Percentiles rank a stretch among this genome's conserved stretches.
phyloP scores from a whole-genome alignment of 1,284 basidiomycete species.

The Kalmanozyma brasiliensis region DNA sequence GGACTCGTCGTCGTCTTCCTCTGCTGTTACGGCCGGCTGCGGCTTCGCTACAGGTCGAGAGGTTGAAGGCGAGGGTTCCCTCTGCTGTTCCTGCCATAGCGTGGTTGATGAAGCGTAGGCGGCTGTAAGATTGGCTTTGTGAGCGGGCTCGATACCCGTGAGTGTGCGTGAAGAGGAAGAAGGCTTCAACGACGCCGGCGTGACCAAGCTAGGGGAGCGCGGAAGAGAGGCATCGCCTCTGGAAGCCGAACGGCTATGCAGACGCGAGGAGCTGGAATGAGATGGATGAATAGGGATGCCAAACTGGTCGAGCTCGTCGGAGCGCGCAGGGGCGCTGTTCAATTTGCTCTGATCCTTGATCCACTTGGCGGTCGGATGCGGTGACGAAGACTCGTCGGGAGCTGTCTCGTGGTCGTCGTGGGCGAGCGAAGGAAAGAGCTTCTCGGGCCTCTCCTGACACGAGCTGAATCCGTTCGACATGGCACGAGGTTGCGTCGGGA shows the following conservation, averaged over 20 bases:
- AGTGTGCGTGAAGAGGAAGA: constrained; percentile 22
- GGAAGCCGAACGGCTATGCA: background rate
- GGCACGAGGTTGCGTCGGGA: background rate
- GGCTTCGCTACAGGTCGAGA: constrained; percentile 7
- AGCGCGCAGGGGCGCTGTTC: constrained; percentile 9
- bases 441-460: constrained; percentile 45
- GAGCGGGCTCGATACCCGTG: background rate
- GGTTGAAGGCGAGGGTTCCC: constrained; percentile 12
- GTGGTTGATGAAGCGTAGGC: constrained; percentile 9
- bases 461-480: constrained; percentile 39
- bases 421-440: constrained; percentile 14
- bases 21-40: constrained; percentile 3
- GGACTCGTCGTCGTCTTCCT: constrained; percentile 40
- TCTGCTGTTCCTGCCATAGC: background rate
- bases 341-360: constrained; percentile 22
- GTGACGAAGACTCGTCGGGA: background rate
- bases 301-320: constrained; percentile 34
- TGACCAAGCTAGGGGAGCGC: constrained; percentile 6
- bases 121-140: background rate
- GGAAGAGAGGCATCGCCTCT: constrained; percentile 4
- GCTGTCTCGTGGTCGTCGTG: background rate
- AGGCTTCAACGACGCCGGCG: constrained; percentile 16
- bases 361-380: constrained; percentile 24
- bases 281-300: constrained; percentile 37
- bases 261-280: constrained; percentile 13